Evolutionary conservation across 2,329 filamentous ascomycete species (phyloP), one percentile per base, ranked within the genome.

Genomic region (Annulohypoxylon truncatum): DNA sequence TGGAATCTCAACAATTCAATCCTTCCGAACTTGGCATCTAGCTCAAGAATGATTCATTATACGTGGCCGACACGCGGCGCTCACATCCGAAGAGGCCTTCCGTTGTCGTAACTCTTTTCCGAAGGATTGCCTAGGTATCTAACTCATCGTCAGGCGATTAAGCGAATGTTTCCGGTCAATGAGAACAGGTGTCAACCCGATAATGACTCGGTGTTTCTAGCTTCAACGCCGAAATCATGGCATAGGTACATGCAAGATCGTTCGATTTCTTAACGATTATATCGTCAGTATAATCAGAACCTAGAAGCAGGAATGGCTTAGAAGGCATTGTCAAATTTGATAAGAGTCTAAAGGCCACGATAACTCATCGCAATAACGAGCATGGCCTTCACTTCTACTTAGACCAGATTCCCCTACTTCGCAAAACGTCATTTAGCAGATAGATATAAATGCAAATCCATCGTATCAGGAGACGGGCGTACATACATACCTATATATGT

Each of bases 51-150:
- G 26, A 26, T 53, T 33, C 15, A 42, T 33, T 33, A 44, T 44
- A 52, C 47, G 26, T 38, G 26, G 52, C 33, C 58, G 63, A 50
- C 50, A 38, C 22, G 48, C 63, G 54, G 58, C 53, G 29, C 31
- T 61, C 58, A 54, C 18, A 26, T 26, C 53, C 47, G 40, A 29
- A 42, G 22, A 15, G 9, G 33, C 52, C 24, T 42, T 44, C 20
- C 13, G 3, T 44, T 8, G 13, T 24, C 5, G 40, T 53, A 29
- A 52, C 28, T 38, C 40, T 54, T 54, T 26, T 35, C 40, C 58
- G 28, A 61, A 28, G 57, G 38, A 24, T 31, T 18, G 7, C 35
- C 28, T 28, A 20, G 8, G 26, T 31, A 55, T 44, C 44, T 8
- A 22, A 24, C 26, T 24, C 24, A 10, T 46, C 29, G 31, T 56